Base-by-base conservation (phyloP, 148 eudicot genomes). In the Chenopodium quinoa region DNA sequence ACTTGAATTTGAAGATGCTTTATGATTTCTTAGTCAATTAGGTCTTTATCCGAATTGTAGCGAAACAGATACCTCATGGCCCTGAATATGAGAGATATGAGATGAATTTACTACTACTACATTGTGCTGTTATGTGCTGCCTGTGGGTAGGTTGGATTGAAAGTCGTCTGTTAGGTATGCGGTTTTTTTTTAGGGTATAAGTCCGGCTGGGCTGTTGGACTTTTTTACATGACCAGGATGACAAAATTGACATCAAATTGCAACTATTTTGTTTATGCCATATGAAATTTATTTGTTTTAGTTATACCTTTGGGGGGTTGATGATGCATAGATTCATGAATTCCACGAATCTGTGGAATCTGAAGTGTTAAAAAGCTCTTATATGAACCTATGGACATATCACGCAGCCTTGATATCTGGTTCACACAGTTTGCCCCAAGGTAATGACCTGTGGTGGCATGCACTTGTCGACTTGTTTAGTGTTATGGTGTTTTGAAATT, bases 391-490 rank as follows among this genome's bases (percentile, higher is more conserved):
- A 25, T 73, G 77, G 76, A 62, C 47, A 60, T 22, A 71, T 73
- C 58, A 40, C 34, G 78, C 71, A 63, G 78, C 65, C 75, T 47
- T 74, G 83, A 74, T 74, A 76, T 40, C 73, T 63, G 78, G 73
- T 50, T 81, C 48, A 64, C 58, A 66, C 71, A 68, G 9, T 74
- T 69, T 54, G 72, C 73, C 47, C 73, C 63, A 81, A 81, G 83
- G 83, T 81, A 81, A 75, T 81, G 64, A 62, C 78, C 78, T 81
- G 58, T 63, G 73, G 48, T 74, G 78, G 82, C 75, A 64, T 81
- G 66, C 62, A 31, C 83, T 73, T 75, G 9, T 73, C 29, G 70
- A 23, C 23, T 80, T 80, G 70, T 62, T 73, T 19, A 62, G 77
- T n/a, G 32, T 34, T 40, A 12, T 56, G 32, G 68, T 27, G 71